Evolutionary conservation across 768 basidiomycete species (phyloP).

Genomic region (Suillus brevipes): DNA sequence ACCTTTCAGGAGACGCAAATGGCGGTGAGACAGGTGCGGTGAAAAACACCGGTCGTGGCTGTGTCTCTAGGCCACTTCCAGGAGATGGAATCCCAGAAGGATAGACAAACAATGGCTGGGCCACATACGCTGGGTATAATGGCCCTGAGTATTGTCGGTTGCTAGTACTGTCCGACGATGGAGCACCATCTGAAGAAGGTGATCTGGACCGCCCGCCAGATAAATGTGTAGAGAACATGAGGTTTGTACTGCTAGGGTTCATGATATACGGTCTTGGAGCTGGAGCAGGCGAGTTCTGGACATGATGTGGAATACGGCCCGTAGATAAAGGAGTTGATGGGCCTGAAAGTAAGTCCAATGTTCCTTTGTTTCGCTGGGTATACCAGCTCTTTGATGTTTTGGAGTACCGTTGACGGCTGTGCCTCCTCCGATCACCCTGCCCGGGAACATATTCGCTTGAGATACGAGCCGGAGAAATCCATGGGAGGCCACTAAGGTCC

Average conservation of each 20-base stretch:
- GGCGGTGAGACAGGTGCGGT: slow-evolving; percentile 1
- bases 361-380: slow-evolving; percentile 24
- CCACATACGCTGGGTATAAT: slow-evolving; percentile 29
- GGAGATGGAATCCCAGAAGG: slow-evolving; percentile 33
- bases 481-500: slow-evolving; percentile 44
- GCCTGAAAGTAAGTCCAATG: slow-evolving; percentile 31
- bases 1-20: slow-evolving; percentile 1
- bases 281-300: slow-evolving; percentile 7
- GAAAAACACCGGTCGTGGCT: slow-evolving; percentile 6
- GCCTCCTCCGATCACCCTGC: slow-evolving; percentile 28
- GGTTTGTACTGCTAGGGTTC: slow-evolving; percentile 28
- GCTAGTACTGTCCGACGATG: slow-evolving; percentile 33
- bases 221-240: slow-evolving; percentile 26
- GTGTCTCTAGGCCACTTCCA: slow-evolving; percentile 10
- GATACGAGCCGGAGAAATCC: slow-evolving; percentile 46
- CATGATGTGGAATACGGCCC: slow-evolving; percentile 26
- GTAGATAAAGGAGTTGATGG: slow-evolving; percentile 35
- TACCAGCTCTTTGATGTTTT: slow-evolving; percentile 33
- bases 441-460: slow-evolving; percentile 51
- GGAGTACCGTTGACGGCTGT: slow-evolving; percentile 25
- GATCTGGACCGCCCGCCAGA: slow-evolving; percentile 24
- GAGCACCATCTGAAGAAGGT: slow-evolving; percentile 31
- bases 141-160: slow-evolving; percentile 19
- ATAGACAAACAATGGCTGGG: slow-evolving; percentile 31
- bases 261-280: slow-evolving; percentile 31